Evolutionary conservation across 495 filamentous ascomycete species (phyloP), one percentile per base, ranked within the genome.

Genomic region (Trichoderma gamsii): DNA sequence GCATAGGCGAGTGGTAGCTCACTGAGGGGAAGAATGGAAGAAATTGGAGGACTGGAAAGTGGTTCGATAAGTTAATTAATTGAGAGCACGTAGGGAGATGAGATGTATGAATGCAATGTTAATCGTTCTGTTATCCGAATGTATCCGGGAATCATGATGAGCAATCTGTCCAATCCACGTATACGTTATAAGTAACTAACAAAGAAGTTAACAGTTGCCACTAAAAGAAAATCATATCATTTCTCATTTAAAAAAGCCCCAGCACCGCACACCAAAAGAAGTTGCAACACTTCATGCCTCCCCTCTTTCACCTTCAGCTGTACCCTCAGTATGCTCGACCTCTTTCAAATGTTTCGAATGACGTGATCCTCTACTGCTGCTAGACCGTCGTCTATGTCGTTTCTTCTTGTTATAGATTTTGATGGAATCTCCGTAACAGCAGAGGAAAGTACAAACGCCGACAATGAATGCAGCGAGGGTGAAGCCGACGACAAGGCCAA

Each of bases 401-500:
- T 56, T 46, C 63, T 68, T 70, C 21, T 43, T 66, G 0, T n/a
- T 23, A 2, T 63, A 64, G 66, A 68, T 61, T 32, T 64, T 63
- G n/a, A 70, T 51, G 15, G 69, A 65, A 51, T 27, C 8, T 46
- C 69, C 66, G 66, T 70, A 70, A 43, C 3, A 49, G 43, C 63
- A 70, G 32, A 65, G 35, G 38, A 70, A 70, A 63, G 23, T 25
- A 35, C 23, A 2, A 46, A 68, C 35, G 46, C 43, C 66, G 46
- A 70, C 25, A 44, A 70, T 21, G 63, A 68, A 67, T 41, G 67
- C 49, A 23, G 43, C 69, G 32, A 70, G 66, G 63, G 67, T 61
- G 46, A 70, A 63, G 46, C 69, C 69, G 1, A 70, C 69, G n/a
- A 70, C 63, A 61, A 66, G 51, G 63, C 69, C 69, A 63, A 66